phyloP scores from a whole-genome alignment of 306 rosid species.

The Cicer yamashitae region DNA sequence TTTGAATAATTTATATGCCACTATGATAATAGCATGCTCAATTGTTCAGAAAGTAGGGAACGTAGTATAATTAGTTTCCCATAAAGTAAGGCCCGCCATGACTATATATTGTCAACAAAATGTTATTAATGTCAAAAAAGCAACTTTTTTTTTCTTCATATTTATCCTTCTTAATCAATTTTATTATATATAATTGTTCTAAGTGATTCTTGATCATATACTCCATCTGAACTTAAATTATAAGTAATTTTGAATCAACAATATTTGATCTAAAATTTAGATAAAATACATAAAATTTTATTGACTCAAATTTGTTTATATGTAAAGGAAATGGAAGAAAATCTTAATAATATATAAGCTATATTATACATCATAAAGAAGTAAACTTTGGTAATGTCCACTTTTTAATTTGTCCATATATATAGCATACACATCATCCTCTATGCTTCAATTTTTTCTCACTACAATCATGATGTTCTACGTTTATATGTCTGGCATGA shows the following conservation, averaged over 20 bases:
- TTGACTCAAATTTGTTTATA: too few species aligned
- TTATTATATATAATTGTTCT: too few species aligned
- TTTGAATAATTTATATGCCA: constrained; percentile 59
- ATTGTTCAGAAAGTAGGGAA: constrained; percentile 52
- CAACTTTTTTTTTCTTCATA: constrained; percentile 24
- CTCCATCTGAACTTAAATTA: too few species aligned
- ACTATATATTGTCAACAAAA: background rate
- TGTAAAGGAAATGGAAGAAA: too few species aligned
- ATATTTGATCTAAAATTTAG: too few species aligned
- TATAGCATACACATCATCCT: constrained; percentile 21
- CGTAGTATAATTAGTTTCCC: constrained; percentile 49
- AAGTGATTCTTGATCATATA: too few species aligned
- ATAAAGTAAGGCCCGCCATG: constrained; percentile 53
- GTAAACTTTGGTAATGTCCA: constrained; percentile 20
- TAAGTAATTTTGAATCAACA: too few species aligned
- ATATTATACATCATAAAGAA: background rate
- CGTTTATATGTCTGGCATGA: too few species aligned
- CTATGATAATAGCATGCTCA: constrained; percentile 55
- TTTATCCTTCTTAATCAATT: constrained; percentile 25
- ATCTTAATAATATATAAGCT: too few species aligned
- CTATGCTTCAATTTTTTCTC: constrained; percentile 26
- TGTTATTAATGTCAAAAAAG: constrained; percentile 34
- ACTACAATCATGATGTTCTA: background rate
- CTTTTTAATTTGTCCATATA: constrained; percentile 39
- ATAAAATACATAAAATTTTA: too few species aligned